Evolutionary conservation across 164 flowering plant species (phyloP).

Genomic region (Tetrastigma voinierianum): DNA sequence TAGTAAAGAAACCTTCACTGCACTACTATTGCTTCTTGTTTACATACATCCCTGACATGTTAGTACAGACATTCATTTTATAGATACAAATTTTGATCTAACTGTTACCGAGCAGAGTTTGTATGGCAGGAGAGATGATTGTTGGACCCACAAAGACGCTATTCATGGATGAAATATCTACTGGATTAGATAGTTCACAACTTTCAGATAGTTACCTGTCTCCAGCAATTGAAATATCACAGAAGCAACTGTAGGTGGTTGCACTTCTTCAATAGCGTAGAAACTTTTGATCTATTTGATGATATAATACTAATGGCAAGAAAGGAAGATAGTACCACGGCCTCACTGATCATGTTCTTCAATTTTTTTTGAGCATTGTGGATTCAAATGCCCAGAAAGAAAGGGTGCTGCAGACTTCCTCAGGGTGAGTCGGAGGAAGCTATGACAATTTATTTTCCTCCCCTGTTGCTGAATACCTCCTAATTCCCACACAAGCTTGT

Average conservation of each 20-base stretch:
- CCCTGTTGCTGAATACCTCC: neutral
- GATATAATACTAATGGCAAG: slow-evolving; percentile 57
- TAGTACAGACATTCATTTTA: too few relatives aligned
- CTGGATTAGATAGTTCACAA: slow-evolving; percentile 60
- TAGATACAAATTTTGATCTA: neutral
- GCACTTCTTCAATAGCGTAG: slow-evolving; percentile 65
- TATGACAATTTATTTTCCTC: neutral
- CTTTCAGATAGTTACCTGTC: slow-evolving; percentile 45
- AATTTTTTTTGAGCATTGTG: slow-evolving; percentile 54
- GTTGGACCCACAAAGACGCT: slow-evolving; percentile 54
- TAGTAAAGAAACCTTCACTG: too few relatives aligned
- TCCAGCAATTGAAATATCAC: slow-evolving; percentile 51
- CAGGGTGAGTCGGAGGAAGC: slow-evolving; percentile 37
- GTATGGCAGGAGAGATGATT: slow-evolving; percentile 50
- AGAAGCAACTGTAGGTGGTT: slow-evolving; percentile 42
- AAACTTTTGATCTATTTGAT: slow-evolving; percentile 59
- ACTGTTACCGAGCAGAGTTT: neutral
- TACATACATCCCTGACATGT: too few relatives aligned
- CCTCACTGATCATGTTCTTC: slow-evolving; percentile 36
- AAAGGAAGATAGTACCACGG: slow-evolving; percentile 70
- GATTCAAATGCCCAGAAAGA: slow-evolving; percentile 70
- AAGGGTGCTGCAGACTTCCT: slow-evolving; percentile 72
- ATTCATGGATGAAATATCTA: slow-evolving; percentile 66
- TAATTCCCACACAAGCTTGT: neutral
- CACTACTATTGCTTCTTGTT: too few relatives aligned